Conservation (phyloP, 352 stramenopile genomes). For the Saprolegnia parasitica region DNA sequence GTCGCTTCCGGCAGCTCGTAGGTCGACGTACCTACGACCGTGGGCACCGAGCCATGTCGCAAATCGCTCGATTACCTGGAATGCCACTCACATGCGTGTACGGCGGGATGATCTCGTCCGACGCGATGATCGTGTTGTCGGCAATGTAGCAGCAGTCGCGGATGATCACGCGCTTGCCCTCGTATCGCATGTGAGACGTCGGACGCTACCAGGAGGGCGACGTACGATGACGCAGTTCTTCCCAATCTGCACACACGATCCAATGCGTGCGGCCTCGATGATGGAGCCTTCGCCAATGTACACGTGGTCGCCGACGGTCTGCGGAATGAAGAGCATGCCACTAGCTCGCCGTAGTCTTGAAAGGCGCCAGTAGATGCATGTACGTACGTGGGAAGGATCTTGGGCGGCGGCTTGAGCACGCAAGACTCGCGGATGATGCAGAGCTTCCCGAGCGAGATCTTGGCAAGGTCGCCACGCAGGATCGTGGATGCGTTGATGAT, state of each 20-base stretch:
- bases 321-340: constrained; percentile 73
- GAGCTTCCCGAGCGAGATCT: constrained; percentile 75
- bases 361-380: background rate
- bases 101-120: constrained; percentile 67
- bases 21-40: constrained; percentile 47
- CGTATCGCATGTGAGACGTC: background rate
- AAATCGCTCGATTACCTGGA: constrained; percentile 40
- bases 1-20: constrained; percentile 81
- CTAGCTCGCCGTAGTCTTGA: constrained; percentile 24
- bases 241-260: constrained; percentile 77
- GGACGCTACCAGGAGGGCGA: constrained; percentile 10
- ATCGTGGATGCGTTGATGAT: constrained; percentile 69
- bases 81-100: constrained; percentile 71
- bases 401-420: constrained; percentile 67
- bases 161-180: constrained; percentile 81
- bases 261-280: constrained; percentile 79
- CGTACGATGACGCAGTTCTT: constrained; percentile 81
- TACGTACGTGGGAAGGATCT: constrained; percentile 52
- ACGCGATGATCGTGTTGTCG: constrained; percentile 72
- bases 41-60: background rate
- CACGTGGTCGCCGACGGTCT: constrained; percentile 77
- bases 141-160: constrained; percentile 81
- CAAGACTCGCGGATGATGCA: constrained; percentile 67
- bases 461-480: constrained; percentile 76
- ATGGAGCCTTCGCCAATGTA: constrained; percentile 71